Percentiles rank a stretch among this genome's conserved stretches.
These are phyloP conservation scores for Chrysanthemum seticuspe DNA, from an alignment of 129 eudicot genomes.

Conservation along the genomic window DNA sequence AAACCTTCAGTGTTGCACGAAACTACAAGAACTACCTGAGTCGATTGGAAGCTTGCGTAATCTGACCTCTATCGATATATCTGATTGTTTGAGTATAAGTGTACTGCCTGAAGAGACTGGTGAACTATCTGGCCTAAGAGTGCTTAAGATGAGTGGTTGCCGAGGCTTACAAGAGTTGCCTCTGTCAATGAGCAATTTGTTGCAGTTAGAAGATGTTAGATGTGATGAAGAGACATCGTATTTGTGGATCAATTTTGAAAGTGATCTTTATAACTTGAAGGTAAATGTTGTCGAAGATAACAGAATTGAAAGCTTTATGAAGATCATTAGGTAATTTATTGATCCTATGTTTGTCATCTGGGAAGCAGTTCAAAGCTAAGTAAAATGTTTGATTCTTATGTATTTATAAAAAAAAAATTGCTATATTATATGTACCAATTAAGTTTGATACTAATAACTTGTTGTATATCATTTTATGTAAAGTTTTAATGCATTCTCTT, in stretches of 20 bases:
- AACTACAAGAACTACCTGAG: constrained; percentile 27
- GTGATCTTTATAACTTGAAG: constrained; percentile 17
- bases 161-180: constrained; percentile 33
- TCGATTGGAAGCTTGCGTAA: constrained; percentile 27
- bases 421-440: neutral
- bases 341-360: neutral
- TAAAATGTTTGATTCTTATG: neutral
- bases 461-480: neutral
- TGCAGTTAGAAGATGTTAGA: constrained; percentile 25
- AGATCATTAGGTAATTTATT: constrained; percentile 24
- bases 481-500: neutral
- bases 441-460: neutral
- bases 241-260: constrained; percentile 29
- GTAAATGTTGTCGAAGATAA: constrained; percentile 33
- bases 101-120: constrained; percentile 30
- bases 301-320: constrained; percentile 26
- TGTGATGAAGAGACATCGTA: constrained; percentile 44
- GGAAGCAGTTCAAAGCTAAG: neutral
- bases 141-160: constrained; percentile 34
- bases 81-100: constrained; percentile 37
- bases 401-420: neutral
- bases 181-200: constrained; percentile 17
- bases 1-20: constrained; percentile 33
- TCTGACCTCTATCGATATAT: constrained; percentile 29
- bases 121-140: constrained; percentile 18